These are phyloP conservation scores for Scytalidium sp. DNA, from an alignment of 2,329 filamentous ascomycete species.

Conservation along the genomic window DNA sequence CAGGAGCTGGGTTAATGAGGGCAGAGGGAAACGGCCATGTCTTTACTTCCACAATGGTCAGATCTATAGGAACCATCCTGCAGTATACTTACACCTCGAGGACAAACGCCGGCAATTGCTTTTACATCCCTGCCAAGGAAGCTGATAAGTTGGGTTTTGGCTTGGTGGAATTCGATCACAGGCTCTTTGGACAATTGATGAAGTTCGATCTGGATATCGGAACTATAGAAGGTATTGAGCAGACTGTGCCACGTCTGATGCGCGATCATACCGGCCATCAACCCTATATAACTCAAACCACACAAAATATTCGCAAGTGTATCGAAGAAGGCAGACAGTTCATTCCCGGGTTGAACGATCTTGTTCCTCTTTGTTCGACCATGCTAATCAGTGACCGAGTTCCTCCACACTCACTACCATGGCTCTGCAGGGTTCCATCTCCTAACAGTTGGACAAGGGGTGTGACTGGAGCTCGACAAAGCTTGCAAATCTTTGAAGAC, in stretches of 20 bases:
- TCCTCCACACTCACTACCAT: background rate
- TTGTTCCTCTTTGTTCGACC: conserved; percentile 8
- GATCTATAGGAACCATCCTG: conserved; percentile 17
- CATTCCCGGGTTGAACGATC: conserved; percentile 12
- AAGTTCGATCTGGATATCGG: conserved; percentile 9
- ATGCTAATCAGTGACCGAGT: conserved; percentile 1
- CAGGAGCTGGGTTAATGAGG: conserved; percentile 16
- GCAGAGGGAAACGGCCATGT: conserved; percentile 24
- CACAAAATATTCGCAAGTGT: background rate
- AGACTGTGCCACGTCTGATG: conserved; percentile 3
- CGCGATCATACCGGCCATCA: background rate
- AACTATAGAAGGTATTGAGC: conserved; percentile 6
- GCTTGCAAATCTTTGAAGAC: conserved; percentile 5
- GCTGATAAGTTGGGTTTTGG: conserved; percentile 14
- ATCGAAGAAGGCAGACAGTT: conserved; percentile 5
- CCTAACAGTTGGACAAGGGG: conserved; percentile 9
- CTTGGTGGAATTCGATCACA: conserved; percentile 7
- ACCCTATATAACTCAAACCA: background rate
- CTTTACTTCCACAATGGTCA: conserved; percentile 20
- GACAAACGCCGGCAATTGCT: conserved; percentile 2
- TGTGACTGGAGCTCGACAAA: conserved; percentile 5
- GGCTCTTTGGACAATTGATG: conserved; percentile 5
- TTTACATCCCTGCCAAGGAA: conserved; percentile 10
- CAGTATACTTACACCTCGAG: conserved; percentile 13
- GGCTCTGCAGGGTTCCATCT: conserved; percentile 7